These are phyloP conservation scores for Trichoderma afroharzianum DNA, from an alignment of 2,329 filamentous ascomycete species.

Conservation along the genomic window DNA sequence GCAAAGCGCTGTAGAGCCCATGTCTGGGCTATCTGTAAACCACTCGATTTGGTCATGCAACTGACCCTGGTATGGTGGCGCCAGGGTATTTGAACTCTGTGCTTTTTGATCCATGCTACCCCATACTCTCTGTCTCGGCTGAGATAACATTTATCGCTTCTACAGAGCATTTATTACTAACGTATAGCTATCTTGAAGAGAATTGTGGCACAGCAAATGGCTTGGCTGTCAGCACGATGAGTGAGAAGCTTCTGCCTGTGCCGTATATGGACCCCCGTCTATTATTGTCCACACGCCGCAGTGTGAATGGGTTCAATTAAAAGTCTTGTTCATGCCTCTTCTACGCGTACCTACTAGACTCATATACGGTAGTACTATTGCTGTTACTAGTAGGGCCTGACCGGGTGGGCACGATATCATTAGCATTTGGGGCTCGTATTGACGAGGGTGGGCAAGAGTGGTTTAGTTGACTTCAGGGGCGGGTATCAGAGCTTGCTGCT, in stretches of 20 bases:
- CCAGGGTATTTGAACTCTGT: not conserved
- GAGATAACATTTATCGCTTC: not conserved
- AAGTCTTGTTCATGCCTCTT: not conserved
- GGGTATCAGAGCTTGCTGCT: slow-evolving; percentile 1
- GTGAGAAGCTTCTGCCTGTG: not conserved
- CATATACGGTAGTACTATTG: not conserved
- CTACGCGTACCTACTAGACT: not conserved
- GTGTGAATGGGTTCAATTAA: not conserved
- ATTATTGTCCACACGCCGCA: not conserved
- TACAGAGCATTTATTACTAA: not conserved
- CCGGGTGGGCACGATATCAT: not conserved
- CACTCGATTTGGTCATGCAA: slow-evolving; percentile 11
- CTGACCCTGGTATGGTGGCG: slow-evolving; percentile 2
- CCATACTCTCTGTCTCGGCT: not conserved
- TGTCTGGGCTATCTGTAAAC: not conserved
- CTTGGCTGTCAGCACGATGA: not conserved
- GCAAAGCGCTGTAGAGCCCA: not conserved
- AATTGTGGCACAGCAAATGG: not conserved
- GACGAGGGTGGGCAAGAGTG: slow-evolving; percentile 9
- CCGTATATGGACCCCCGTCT: not conserved
- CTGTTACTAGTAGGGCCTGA: not conserved
- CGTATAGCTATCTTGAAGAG: not conserved
- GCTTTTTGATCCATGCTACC: slow-evolving; percentile 13
- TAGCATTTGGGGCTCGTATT: slow-evolving; percentile 12
- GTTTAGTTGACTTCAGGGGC: slow-evolving; percentile 12